A percentile compares a stretch with the other conserved stretches of the same genome.
Evolutionary conservation across 2,329 filamentous ascomycete genomes (phyloP).

Genomic region (Juglanconis juglandina): DNA sequence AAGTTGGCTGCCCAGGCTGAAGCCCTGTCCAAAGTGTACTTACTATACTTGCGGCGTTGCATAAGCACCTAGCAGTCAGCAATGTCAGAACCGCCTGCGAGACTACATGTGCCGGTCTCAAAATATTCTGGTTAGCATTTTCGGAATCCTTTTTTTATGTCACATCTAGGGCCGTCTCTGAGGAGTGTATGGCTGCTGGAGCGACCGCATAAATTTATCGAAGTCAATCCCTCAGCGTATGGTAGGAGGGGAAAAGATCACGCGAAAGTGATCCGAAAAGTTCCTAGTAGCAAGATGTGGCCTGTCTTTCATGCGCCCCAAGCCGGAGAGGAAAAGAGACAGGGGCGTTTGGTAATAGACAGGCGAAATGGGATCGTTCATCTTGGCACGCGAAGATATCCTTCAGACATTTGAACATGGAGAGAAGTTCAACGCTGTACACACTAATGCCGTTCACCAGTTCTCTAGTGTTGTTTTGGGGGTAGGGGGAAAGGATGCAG

Average conservation of each 20-base stretch:
- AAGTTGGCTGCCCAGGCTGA: too few relatives aligned
- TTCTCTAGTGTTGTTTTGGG: neutral
- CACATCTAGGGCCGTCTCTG: neutral
- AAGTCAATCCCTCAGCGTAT: neutral
- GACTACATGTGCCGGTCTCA: neutral
- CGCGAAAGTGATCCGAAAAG: too few relatives aligned
- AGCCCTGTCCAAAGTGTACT: neutral
- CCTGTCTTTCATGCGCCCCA: conserved; percentile 55
- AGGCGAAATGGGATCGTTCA: conserved; percentile 33
- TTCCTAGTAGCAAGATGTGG: conserved; percentile 33
- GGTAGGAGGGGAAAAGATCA: too few relatives aligned
- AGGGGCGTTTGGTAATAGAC: conserved; percentile 58
- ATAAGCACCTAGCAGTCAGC: neutral
- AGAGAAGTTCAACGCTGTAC: conserved; percentile 53
- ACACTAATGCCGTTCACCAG: conserved; percentile 50
- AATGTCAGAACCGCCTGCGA: neutral
- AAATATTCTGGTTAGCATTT: neutral
- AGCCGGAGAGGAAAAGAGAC: conserved; percentile 31
- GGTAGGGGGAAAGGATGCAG: neutral
- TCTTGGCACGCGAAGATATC: conserved; percentile 55
- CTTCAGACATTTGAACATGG: conserved; percentile 54
- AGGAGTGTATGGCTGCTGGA: neutral
- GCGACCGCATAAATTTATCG: neutral
- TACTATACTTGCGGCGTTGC: neutral
- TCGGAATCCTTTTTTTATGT: neutral